Conservation (phyloP, 2,329 filamentous ascomycete species). For the Fusarium albidum region DNA sequence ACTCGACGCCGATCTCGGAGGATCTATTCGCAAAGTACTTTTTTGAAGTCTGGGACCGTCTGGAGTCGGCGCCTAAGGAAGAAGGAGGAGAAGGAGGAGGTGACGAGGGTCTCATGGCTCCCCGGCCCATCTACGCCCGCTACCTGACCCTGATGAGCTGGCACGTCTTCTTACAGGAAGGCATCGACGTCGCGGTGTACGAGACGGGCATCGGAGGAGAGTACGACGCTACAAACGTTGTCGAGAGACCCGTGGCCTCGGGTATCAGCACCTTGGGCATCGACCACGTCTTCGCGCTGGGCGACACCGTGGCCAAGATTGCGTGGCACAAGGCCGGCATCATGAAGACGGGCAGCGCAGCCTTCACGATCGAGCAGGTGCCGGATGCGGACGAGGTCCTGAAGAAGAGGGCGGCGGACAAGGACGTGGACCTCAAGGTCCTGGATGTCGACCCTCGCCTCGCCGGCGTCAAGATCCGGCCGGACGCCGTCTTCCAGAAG, state of each 20-base stretch:
- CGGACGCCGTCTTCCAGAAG: slow-evolving; percentile 65
- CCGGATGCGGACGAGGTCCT: slow-evolving; percentile 56
- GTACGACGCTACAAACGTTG: slow-evolving; percentile 73
- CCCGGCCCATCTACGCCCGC: slow-evolving; percentile 65
- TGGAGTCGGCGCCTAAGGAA: slow-evolving; percentile 49
- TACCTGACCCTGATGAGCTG: slow-evolving; percentile 73
- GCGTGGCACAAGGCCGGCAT: slow-evolving; percentile 80
- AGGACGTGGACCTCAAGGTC: slow-evolving; percentile 55
- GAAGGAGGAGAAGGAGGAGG: too few species aligned
- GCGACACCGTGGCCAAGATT: slow-evolving; percentile 69
- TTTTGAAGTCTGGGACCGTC: slow-evolving; percentile 71
- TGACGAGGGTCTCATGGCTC: slow-evolving; percentile 46
- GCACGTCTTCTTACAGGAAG: slow-evolving; percentile 71
- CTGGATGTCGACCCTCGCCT: slow-evolving; percentile 58
- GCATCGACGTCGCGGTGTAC: slow-evolving; percentile 68
- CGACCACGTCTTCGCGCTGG: slow-evolving; percentile 72
- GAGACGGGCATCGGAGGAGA: slow-evolving; percentile 75
- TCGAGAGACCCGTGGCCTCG: slow-evolving; percentile 63
- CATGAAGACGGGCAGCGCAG: slow-evolving; percentile 66
- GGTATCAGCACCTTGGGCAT: slow-evolving; percentile 74
- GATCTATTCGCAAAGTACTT: slow-evolving; percentile 70
- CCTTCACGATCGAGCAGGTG: slow-evolving; percentile 65
- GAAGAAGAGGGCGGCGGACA: slow-evolving; percentile 60
- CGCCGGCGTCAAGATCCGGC: slow-evolving; percentile 55
- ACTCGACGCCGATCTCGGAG: slow-evolving; percentile 65